phyloP scores from a whole-genome alignment of 1,139 yeast species.

The Entelexis sorbosivorans region DNA sequence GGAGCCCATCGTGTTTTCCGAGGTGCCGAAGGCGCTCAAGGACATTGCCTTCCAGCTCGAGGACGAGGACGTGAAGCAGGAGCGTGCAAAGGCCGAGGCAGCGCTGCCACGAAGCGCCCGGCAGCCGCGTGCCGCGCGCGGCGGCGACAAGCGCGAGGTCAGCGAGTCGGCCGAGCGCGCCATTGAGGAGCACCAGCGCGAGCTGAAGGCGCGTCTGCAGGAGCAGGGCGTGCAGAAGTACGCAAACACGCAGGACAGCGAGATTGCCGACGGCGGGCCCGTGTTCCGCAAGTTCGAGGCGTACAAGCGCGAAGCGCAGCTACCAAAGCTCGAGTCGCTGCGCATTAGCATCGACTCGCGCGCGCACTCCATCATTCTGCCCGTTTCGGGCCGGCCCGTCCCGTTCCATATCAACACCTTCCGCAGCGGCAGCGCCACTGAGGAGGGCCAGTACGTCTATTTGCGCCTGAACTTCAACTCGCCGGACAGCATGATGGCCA shows the following conservation, averaged over 20 bases:
- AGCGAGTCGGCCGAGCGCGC: constrained; percentile 75
- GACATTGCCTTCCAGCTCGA: constrained; percentile 71
- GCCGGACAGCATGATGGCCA: constrained; percentile 70
- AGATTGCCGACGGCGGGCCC: constrained; percentile 37
- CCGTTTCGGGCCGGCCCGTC: constrained; percentile 92
- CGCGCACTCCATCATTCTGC: constrained; percentile 78
- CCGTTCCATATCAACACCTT: constrained; percentile 93
- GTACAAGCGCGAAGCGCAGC: constrained; percentile 82
- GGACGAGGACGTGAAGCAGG: constrained; percentile 13
- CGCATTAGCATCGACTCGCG: constrained; percentile 80
- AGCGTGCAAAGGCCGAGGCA: constrained; percentile 38
- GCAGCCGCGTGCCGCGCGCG: constrained; percentile 20
- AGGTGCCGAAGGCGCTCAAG: constrained; percentile 57
- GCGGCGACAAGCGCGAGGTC: constrained; percentile 30
- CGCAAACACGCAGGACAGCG: constrained; percentile 17
- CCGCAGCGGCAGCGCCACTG: constrained; percentile 89
- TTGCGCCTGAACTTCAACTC: constrained; percentile 84
- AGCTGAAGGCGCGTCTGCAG: constrained; percentile 73
- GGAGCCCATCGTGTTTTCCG: constrained; percentile 58
- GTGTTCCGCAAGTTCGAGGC: constrained; percentile 89
- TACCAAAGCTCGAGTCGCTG: constrained; percentile 76
- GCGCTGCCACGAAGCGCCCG: constrained; percentile 5
- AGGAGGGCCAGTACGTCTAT: constrained; percentile 91
- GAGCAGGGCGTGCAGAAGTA: constrained; percentile 74
- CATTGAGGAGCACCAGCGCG: constrained; percentile 71